Percentiles rank a stretch among this genome's conserved stretches.
Conservation (phyloP, 768 basidiomycete genomes). For the Boletus subparvulus region DNA sequence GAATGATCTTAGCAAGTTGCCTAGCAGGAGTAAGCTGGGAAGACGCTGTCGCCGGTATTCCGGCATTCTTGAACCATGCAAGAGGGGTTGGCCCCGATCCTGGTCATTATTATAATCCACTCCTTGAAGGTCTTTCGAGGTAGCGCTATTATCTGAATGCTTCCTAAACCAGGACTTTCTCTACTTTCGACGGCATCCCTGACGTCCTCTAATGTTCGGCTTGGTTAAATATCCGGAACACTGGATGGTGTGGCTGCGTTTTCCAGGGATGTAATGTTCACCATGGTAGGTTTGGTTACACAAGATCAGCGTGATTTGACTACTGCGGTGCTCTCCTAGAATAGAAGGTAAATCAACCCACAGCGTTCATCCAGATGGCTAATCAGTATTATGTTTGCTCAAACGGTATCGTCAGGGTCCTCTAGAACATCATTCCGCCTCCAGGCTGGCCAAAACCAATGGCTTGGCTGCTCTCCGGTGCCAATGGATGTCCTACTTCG, state of each 20-base stretch:
- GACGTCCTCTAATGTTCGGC: background rate
- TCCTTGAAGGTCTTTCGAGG: background rate
- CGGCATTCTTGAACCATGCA: background rate
- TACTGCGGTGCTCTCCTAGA: background rate
- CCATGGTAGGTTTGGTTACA: slow-evolving; percentile 5
- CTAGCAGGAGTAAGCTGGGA: background rate
- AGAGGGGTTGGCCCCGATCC: background rate
- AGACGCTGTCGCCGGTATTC: background rate
- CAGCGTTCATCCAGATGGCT: slow-evolving; percentile 1
- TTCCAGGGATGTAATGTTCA: slow-evolving; percentile 4
- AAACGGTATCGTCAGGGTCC: slow-evolving; percentile 13
- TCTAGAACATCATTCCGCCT: background rate
- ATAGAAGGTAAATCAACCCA: slow-evolving; percentile 9
- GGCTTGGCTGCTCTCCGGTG: slow-evolving; percentile 14
- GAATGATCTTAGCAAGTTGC: background rate
- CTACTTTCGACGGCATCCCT: background rate
- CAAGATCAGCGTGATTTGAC: background rate
- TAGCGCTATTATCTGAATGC: background rate
- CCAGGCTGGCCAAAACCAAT: slow-evolving; percentile 11
- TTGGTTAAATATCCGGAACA: slow-evolving; percentile 12
- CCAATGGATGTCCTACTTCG: slow-evolving; percentile 12
- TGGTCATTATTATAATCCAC: background rate
- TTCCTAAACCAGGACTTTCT: background rate
- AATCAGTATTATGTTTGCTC: slow-evolving; percentile 1
- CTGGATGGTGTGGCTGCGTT: slow-evolving; percentile 25